A percentile compares a stretch with the other conserved stretches of the same genome.
Evolutionary conservation across 768 basidiomycete genomes (phyloP).

Genomic region (Suillus paluster): DNA sequence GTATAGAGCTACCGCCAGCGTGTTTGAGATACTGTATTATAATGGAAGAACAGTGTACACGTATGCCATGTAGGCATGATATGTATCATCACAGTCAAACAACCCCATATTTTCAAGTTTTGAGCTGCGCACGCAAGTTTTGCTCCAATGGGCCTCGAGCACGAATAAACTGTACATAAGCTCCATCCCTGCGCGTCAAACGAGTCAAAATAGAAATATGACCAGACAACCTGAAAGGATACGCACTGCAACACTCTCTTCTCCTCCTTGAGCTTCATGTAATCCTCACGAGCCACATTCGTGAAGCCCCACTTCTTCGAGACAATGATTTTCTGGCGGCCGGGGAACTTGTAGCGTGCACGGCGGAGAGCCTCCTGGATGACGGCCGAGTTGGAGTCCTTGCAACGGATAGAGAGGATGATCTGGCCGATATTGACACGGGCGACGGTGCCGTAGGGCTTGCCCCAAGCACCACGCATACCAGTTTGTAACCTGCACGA

Average conservation of each 20-base stretch:
- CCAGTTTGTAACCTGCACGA: constrained; percentile 81
- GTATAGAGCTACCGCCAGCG: no score
- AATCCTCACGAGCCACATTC: constrained; percentile 89
- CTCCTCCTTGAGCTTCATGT: constrained; percentile 85
- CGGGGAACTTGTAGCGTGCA: constrained; percentile 99
- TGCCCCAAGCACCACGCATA: constrained; percentile 99
- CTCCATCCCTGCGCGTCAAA: constrained; percentile 73
- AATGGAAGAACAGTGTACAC: no score
- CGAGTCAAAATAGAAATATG: constrained; percentile 10
- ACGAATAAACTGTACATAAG: constrained; percentile 93
- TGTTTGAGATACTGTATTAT: no score
- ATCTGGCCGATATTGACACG: constrained; percentile 98
- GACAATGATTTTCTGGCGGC: constrained; percentile 96
- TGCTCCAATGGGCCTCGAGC: constrained; percentile 84
- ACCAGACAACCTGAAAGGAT: constrained; percentile 4
- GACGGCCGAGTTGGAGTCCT: constrained; percentile 84
- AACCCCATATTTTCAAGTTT: constrained; percentile 51
- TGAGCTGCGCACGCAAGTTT: constrained; percentile 86
- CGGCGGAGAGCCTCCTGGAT: constrained; percentile 98
- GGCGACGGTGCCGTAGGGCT: constrained; percentile 97
- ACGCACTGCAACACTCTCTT: constrained; percentile 90
- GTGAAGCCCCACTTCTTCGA: constrained; percentile 99
- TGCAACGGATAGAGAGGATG: constrained; percentile 90
- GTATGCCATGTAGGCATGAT: no score
- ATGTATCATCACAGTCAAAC: no score